Base-by-base conservation (phyloP, 495 filamentous ascomycete species). In the Xylaria nigripes region DNA sequence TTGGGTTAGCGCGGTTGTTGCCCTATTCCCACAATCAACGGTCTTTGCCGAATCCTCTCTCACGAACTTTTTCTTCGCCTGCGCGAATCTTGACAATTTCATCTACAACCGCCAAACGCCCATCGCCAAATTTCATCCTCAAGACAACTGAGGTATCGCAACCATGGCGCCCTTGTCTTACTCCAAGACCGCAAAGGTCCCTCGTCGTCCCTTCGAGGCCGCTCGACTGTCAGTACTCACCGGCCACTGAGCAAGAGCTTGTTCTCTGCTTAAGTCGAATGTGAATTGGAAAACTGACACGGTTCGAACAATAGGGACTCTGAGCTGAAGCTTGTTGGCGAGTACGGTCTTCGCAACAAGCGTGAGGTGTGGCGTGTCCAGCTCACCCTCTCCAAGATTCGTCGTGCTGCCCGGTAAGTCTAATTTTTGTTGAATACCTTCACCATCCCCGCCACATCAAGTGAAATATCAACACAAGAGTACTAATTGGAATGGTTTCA, bases 271-370 rank as follows among this genome's bases (percentile, higher is more conserved):
- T 78, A 96, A 72, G 92, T 95, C 93, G 89, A 85, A 78, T 74
- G 84, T 81, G 76, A 79, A 65, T 72, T 61, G 43, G 32, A 65
- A 64, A 58, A 70, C 70, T 71, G 65, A 77, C 72, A 62, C 66
- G 50, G 46, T 70, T 72, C 58, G 62, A 68, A 60, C 13, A 27
- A 58, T 81, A 98, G 94, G 81, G 93, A 98, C 81, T 87, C 90
- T 68, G 93, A 98, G 78, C 79, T 98, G 78, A 98, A 97, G 86
- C 84, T 90, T 75, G 93, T 98, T 68, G 93, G 93, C 76, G 93
- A 97, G 81, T 98, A 91, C 79, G 93, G 93, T 73, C 87, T 98
- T 60, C 85, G 89, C 73, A 98, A 98, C 85, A 98, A 98, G 90
- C 92, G 93, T 78, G 93, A 98, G 81, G 94, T 98, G 66, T 98